Conservation (phyloP, 108 stramenopile genomes). For the Cyclostephanos invisitatus region DNA sequence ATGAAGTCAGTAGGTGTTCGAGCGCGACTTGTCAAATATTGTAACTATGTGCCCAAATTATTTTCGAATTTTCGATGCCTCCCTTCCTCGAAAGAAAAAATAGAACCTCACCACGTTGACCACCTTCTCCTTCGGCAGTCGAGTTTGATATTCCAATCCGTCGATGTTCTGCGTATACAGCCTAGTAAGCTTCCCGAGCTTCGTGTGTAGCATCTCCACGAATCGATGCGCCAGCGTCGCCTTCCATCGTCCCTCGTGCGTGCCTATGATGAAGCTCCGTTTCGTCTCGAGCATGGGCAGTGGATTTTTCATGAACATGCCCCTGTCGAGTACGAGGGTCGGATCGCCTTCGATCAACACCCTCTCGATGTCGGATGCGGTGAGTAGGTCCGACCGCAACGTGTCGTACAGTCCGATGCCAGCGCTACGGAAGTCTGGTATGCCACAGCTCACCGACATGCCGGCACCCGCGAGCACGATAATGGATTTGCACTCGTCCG, state of each 20-base stretch:
- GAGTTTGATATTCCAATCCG: constrained; percentile 61
- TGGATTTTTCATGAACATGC: constrained; percentile 78
- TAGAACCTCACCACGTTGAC: constrained; percentile 49
- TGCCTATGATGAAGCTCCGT: constrained; percentile 83
- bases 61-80: too few species aligned
- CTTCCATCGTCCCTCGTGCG: constrained; percentile 64
- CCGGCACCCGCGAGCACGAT: constrained; percentile 80
- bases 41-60: too few species aligned
- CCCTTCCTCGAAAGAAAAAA: too few species aligned
- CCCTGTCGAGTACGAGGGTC: constrained; percentile 65
- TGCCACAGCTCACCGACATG: constrained; percentile 64
- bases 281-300: constrained; percentile 85
- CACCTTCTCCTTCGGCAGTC: constrained; percentile 65
- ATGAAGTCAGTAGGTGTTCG: too few species aligned
- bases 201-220: constrained; percentile 70
- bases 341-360: constrained; percentile 57
- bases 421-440: constrained; percentile 74
- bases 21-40: too few species aligned
- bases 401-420: constrained; percentile 65
- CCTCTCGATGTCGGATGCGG: constrained; percentile 48
- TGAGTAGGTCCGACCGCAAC: constrained; percentile 56
- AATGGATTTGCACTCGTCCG: constrained; percentile 52
- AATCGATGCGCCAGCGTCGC: constrained; percentile 88
- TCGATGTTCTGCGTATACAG: constrained; percentile 75
- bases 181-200: constrained; percentile 55